Conservation (phyloP, 1,139 yeast genomes). For the Magnusiomyces suaveolens region DNA sequence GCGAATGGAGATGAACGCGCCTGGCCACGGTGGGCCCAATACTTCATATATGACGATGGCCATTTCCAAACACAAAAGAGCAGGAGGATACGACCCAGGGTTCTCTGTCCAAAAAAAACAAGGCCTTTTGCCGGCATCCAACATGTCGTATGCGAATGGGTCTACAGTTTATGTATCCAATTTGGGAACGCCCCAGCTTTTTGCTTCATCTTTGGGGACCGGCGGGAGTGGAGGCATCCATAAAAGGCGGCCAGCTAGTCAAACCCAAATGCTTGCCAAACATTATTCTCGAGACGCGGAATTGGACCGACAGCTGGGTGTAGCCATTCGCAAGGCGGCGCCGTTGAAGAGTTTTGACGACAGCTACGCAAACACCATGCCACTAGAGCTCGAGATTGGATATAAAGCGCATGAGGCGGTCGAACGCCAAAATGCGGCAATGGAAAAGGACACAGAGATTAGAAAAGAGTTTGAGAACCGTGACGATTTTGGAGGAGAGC, state of each 20-base stretch:
- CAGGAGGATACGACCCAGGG: constrained; percentile 12
- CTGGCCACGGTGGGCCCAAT: constrained; percentile 8
- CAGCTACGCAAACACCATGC: background rate
- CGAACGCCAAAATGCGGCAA: constrained; percentile 22
- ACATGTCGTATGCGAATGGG: background rate
- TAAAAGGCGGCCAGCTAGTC: no score
- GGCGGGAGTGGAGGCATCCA: background rate
- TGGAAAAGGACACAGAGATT: constrained; percentile 3
- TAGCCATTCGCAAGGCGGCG: background rate
- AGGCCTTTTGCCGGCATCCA: constrained; percentile 8
- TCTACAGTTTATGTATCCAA: background rate
- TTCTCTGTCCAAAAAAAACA: constrained; percentile 23
- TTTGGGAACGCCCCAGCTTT: background rate
- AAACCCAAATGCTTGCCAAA: no score
- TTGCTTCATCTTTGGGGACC: background rate
- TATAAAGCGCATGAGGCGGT: background rate
- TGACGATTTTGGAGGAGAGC: background rate
- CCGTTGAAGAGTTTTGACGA: background rate
- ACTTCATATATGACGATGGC: constrained; percentile 5
- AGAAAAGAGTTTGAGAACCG: background rate
- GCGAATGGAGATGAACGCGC: constrained; percentile 56
- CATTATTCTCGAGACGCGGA: background rate
- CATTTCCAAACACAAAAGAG: constrained; percentile 6
- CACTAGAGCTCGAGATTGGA: background rate
- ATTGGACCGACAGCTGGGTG: background rate